Evolutionary conservation across 371 early-diverging fungal species (phyloP), one percentile per base, ranked within the genome.

Genomic region (Mortierella sp.): DNA sequence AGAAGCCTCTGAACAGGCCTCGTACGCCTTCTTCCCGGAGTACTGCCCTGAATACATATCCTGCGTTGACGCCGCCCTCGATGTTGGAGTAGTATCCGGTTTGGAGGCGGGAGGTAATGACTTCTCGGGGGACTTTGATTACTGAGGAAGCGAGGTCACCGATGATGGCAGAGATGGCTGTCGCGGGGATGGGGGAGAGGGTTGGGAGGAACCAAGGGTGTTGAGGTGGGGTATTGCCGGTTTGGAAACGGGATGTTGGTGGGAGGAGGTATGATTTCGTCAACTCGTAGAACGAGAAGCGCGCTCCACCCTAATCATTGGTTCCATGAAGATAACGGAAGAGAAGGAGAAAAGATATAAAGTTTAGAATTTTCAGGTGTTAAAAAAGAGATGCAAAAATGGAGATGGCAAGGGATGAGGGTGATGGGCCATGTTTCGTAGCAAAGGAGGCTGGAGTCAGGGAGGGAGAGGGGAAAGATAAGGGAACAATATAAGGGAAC

Each of bases 61-160:
- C 87, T 18, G 91, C 91, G 24, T 89, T 89, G 63, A 89, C 72
- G 11, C 82, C 80, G 16, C 74, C 87, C 43, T 84, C 76, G 2
- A 82, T 81, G 21, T 74, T 74, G 80, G 84, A 87, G 75, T 94
- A 91, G 79, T 93, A 90, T 41, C 92, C 94, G 41, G 94, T 94
- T 82, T 96, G 96, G 71, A 96, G 87, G 76, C 93, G 88, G 7
- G 96, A 92, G 10, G 96, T 96, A 65, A 96, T 88, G n/a, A 96
- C 95, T 81, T 96, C 96, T 38, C 96, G 90, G 21, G 96, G 96
- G 0, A 96, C 96, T 81, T 96, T 96, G 87, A 95, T 93, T 29
- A 96, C 92, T 71, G 93, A 93, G 0, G 95, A 95, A 6, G 94
- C 95, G 12, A 94, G 81, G 88, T 96, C 96, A 54, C 95, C 96